Conservation (phyloP, 768 basidiomycete genomes). For the Amanita phalloides region DNA sequence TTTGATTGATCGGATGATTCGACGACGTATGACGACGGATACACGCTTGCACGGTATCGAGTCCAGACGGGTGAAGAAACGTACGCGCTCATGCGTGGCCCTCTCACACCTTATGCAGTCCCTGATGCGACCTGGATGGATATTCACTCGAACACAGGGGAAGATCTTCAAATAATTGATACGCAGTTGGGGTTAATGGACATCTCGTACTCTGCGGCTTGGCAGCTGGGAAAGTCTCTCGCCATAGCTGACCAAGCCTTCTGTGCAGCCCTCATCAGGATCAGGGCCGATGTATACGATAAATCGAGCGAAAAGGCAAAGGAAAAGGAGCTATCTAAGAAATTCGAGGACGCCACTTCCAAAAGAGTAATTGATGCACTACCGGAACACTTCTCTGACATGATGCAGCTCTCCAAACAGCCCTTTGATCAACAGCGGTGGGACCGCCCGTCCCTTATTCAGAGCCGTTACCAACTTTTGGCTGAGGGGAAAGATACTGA, state of each 20-base stretch:
- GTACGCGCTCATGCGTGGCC: not conserved
- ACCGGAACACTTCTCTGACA: too few relatives aligned
- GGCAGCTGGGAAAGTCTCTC: slow-evolving; percentile 3
- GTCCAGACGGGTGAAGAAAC: not conserved
- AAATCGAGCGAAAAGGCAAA: too few relatives aligned
- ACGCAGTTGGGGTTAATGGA: not conserved
- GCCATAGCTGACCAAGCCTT: slow-evolving; percentile 3
- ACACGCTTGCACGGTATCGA: not conserved
- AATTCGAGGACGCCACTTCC: too few relatives aligned
- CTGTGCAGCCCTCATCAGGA: not conserved
- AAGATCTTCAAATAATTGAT: slow-evolving; percentile 4
- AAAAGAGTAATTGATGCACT: too few relatives aligned
- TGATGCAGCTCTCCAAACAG: too few relatives aligned
- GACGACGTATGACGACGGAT: not conserved
- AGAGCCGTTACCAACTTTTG: too few relatives aligned
- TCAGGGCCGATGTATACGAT: too few relatives aligned
- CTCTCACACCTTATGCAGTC: not conserved
- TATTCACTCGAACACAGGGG: not conserved
- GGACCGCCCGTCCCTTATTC: too few relatives aligned
- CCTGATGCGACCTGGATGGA: not conserved
- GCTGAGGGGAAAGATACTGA: too few relatives aligned
- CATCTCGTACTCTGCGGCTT: slow-evolving; percentile 3
- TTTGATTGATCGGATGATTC: too few relatives aligned
- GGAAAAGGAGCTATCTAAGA: too few relatives aligned
- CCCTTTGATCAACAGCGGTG: too few relatives aligned